phyloP scores from a whole-genome alignment of 805 yeast species.

The Blastobotrys terrestris region DNA sequence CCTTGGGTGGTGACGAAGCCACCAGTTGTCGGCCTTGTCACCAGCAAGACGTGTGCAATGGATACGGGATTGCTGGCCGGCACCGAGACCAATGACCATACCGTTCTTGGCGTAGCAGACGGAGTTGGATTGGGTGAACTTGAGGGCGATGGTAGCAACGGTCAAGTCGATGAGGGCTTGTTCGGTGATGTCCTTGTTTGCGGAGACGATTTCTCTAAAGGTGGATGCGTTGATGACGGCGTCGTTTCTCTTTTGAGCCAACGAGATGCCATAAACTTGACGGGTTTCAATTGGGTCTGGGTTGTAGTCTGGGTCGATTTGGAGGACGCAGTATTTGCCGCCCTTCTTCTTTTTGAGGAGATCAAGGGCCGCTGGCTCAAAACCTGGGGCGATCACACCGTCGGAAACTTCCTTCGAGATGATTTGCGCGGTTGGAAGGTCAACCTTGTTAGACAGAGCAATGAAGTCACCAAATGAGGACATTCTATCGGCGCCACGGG shows the following conservation, averaged over 20 bases:
- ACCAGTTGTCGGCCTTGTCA: slow-evolving; percentile 99
- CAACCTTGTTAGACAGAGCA: slow-evolving; percentile 94
- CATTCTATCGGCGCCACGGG: slow-evolving; percentile 99
- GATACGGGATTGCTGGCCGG: slow-evolving; percentile 99
- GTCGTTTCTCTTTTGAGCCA: slow-evolving; percentile 96
- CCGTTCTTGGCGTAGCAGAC: slow-evolving; percentile 98
- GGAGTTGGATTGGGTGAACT: slow-evolving; percentile 97
- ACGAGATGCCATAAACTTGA: slow-evolving; percentile 91
- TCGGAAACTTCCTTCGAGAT: slow-evolving; percentile 96
- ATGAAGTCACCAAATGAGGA: slow-evolving; percentile 98
- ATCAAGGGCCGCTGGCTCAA: slow-evolving; percentile 83
- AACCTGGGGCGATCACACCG: slow-evolving; percentile 99
- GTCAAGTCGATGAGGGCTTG: slow-evolving; percentile 91
- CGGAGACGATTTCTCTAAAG: slow-evolving; percentile 86
- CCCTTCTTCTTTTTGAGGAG: slow-evolving; percentile 87
- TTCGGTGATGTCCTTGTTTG: slow-evolving; percentile 79
- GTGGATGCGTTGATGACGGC: slow-evolving; percentile 88
- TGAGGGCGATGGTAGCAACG: slow-evolving; percentile 94
- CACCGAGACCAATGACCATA: slow-evolving; percentile 98
- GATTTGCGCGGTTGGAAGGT: slow-evolving; percentile 91
- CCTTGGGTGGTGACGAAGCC: slow-evolving; percentile 98
- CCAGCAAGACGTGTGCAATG: slow-evolving; percentile 99
- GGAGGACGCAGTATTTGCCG: slow-evolving; percentile 94
- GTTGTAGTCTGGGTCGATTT: slow-evolving; percentile 89
- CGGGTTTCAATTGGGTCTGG: slow-evolving; percentile 82